phyloP scores from a whole-genome alignment of 305 asterid genomes.

The Ilex paraguariensis region DNA sequence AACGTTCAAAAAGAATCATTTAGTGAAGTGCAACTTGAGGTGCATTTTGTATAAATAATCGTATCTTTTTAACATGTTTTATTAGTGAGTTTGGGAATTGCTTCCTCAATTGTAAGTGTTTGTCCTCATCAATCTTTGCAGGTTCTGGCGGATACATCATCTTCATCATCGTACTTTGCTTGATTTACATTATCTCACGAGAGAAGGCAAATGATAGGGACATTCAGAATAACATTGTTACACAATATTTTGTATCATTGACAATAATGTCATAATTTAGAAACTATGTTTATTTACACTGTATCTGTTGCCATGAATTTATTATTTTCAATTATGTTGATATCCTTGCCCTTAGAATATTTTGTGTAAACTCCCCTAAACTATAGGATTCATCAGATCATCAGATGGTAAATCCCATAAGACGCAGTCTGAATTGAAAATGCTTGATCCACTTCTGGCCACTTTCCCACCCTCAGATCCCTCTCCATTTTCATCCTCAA shows the following conservation, averaged over 20 bases:
- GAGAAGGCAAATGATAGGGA: conserved; percentile 7
- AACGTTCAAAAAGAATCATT: conserved; percentile 85
- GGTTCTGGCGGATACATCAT: conserved; percentile 94
- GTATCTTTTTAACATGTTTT: not conserved
- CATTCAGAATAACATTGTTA: conserved; percentile 3
- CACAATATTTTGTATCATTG: conserved; percentile 9
- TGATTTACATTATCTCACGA: conserved; percentile 27
- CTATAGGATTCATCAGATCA: conserved; percentile 64
- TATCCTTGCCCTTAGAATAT: too few relatives aligned
- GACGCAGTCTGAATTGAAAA: conserved; percentile 61
- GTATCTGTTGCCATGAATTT: too few relatives aligned
- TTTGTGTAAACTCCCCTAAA: conserved; percentile 8
- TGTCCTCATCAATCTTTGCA: conserved; percentile 25
- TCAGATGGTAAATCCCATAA: conserved; percentile 85
- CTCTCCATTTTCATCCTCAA: conserved; percentile 34
- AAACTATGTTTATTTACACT: conserved; percentile 6
- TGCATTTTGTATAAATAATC: conserved; percentile 14
- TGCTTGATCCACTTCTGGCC: conserved; percentile 32
- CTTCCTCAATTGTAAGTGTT: not conserved
- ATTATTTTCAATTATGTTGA: too few relatives aligned
- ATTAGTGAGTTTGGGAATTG: not conserved
- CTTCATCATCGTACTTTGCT: conserved; percentile 94
- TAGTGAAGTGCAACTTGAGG: conserved; percentile 99
- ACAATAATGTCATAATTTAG: conserved; percentile 2
- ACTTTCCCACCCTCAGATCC: conserved; percentile 40